phyloP scores from a whole-genome alignment of 768 basidiomycete genomes.

The Suillus decipiens region DNA sequence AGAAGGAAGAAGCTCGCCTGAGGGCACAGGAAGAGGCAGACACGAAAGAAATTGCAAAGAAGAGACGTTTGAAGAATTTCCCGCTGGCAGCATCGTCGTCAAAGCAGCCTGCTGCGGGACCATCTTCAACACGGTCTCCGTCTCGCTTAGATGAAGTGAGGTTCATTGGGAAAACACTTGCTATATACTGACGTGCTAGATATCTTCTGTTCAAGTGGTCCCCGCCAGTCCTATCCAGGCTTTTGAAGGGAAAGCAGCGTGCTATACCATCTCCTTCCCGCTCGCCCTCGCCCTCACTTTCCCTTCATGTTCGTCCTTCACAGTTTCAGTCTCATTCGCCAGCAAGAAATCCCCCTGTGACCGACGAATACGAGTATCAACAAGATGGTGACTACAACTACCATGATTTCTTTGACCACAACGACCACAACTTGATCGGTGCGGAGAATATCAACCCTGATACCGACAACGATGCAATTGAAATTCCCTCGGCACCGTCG shows the following conservation, averaged over 20 bases:
- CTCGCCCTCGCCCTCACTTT: constrained; percentile 7
- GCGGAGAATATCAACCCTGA: neutral
- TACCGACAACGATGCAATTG: neutral
- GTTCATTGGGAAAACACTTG: neutral
- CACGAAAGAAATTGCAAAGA: constrained; percentile 17
- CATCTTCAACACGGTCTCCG: neutral
- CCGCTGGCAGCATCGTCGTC: constrained; percentile 19
- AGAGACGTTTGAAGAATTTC: constrained; percentile 27
- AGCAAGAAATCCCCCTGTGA: neutral
- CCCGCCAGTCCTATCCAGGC: constrained; percentile 2
- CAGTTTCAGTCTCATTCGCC: neutral
- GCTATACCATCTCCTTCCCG: constrained; percentile 8
- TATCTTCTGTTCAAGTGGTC: neutral
- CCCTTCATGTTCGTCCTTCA: constrained; percentile 17
- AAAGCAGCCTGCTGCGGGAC: constrained; percentile 3
- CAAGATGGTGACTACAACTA: constrained; percentile 20
- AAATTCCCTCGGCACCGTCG: constrained; percentile 20
- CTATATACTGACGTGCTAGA: neutral
- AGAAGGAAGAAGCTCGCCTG: constrained; percentile 17
- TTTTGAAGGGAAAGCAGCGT: constrained; percentile 3
- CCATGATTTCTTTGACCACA: constrained; percentile 13
- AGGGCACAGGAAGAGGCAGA: constrained; percentile 12
- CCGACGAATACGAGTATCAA: constrained; percentile 12
- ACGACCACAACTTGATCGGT: neutral
- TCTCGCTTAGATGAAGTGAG: neutral